Base-by-base conservation (phyloP, 768 basidiomycete genomes). In the Lepiota subincarnata region DNA sequence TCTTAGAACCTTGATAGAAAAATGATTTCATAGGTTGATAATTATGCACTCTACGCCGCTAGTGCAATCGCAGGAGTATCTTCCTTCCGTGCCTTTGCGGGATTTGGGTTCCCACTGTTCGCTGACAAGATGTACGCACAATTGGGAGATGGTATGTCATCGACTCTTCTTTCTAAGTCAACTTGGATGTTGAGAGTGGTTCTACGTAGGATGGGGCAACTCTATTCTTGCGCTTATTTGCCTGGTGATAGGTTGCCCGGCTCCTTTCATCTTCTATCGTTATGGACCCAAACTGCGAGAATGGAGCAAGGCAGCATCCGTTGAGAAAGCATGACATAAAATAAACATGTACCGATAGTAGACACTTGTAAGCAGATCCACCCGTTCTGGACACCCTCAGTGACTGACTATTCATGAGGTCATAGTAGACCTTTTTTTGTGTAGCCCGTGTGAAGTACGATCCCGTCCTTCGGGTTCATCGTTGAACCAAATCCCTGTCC, bases 81-180 rank as follows among this genome's bases (percentile, higher is more conserved):
- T 0, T 81, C 70, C 61, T 68, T 84, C 55, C 72, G 84, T 40
- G 79, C 80, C 1, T 59, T 84, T 2, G 76, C 79, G 3, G 84
- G 84, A 2, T 85, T 83, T 45, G 78, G 74, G 10, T 84, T 87
- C 61, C 85, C 84, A 6, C 66, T 86, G 26, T 86, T 86, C 58
- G 82, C 79, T 3, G 80, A 80, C 48, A 68, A 74, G 41, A 79
- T 85, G 74, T 84, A 76, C 60, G 67, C 64, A 8, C 66, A 66
- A 35, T 65, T 86, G 0, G 84, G 82, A 4, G 67, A 75, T 55
- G 70, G 70, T 68, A 39, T 11, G 65, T 60, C 13, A 20, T 49
- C 38, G 43, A 24, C 10, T 11, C 44, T 26, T 18, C 4, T 46
- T 16, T n/a, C 6, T 7, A 31, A 31, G 39, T 31, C 22, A 40